Percentiles rank a stretch among this genome's conserved stretches.
phyloP scores from a whole-genome alignment of 2,329 filamentous ascomycete genomes.

The Stagonosporopsis chrysanthemi region DNA sequence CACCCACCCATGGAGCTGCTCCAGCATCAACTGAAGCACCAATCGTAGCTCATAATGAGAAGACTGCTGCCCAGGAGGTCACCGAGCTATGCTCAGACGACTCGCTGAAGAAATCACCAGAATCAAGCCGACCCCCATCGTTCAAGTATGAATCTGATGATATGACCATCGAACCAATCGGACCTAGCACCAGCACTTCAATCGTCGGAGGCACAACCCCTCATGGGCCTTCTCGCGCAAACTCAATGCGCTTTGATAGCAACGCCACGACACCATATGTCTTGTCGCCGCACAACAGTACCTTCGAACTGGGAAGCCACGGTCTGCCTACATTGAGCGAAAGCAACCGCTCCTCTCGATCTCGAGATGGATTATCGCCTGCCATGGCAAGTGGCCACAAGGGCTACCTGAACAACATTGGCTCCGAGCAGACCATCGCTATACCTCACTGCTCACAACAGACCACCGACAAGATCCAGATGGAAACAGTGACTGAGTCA shows the following conservation, averaged over 20 bases:
- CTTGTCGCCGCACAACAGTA: slow-evolving; percentile 26
- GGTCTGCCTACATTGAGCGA: slow-evolving; percentile 17
- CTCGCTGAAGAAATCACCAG: background rate
- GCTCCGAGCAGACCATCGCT: slow-evolving; percentile 30
- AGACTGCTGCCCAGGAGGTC: background rate
- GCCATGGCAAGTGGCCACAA: slow-evolving; percentile 4
- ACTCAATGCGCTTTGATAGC: slow-evolving; percentile 36
- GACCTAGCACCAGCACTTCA: slow-evolving; percentile 27
- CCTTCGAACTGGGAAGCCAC: slow-evolving; percentile 7
- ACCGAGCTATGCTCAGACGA: slow-evolving; percentile 1
- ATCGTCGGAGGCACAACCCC: slow-evolving; percentile 31
- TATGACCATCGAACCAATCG: slow-evolving; percentile 32
- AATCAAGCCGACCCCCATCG: slow-evolving; percentile 15
- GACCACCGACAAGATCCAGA: slow-evolving; percentile 34
- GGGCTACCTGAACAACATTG: slow-evolving; percentile 7
- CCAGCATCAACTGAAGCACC: background rate
- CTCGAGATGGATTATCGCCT: slow-evolving; percentile 20
- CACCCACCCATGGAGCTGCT: slow-evolving; percentile 14
- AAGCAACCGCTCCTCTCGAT: slow-evolving; percentile 28
- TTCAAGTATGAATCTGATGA: slow-evolving; percentile 31
- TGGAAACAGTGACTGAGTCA: slow-evolving; percentile 42
- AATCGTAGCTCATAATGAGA: background rate
- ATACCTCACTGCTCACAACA: slow-evolving; percentile 6
- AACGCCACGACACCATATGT: slow-evolving; percentile 31
- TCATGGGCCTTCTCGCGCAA: slow-evolving; percentile 27